Percentiles rank a stretch among this genome's conserved stretches.
phyloP scores from a whole-genome alignment of 1,284 basidiomycete genomes.

The Ustilago crameri region DNA sequence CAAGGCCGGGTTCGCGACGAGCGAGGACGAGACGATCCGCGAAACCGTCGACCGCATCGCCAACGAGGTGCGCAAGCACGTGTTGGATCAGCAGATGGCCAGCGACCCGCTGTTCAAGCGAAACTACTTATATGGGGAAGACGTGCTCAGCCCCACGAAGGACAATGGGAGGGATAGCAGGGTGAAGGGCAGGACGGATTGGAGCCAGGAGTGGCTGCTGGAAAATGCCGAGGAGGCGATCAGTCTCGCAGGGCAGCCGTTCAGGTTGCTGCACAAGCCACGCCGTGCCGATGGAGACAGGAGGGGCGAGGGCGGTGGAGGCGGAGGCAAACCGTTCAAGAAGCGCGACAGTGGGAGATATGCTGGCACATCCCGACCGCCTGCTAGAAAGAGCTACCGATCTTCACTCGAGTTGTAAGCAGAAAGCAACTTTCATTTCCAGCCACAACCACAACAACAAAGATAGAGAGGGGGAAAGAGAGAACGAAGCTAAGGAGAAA shows the following conservation, averaged over 20 bases:
- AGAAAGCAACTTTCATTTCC: no score
- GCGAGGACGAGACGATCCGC: slow-evolving; percentile 44
- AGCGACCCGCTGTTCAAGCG: neutral
- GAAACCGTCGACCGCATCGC: slow-evolving; percentile 47
- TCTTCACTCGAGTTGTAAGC: no score
- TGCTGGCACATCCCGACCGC: no score
- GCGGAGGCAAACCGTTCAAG: neutral
- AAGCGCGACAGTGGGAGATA: no score
- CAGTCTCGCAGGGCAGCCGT: slow-evolving; percentile 22
- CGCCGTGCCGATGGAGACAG: no score
- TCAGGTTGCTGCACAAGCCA: slow-evolving; percentile 12
- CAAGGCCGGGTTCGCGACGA: neutral
- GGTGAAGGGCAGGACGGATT: slow-evolving; percentile 1
- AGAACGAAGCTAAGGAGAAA: no score
- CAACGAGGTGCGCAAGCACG: slow-evolving; percentile 36
- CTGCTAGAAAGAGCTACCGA: no score
- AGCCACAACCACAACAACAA: no score
- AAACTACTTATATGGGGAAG: neutral
- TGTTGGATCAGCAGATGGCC: slow-evolving; percentile 28
- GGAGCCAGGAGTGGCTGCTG: slow-evolving; percentile 30
- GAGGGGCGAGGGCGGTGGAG: no score
- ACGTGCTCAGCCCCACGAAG: neutral
- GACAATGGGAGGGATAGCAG: neutral
- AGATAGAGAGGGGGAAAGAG: no score
- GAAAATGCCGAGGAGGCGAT: slow-evolving; percentile 28